Evolutionary conservation across 148 eudicot species (phyloP).

Genomic region (Hydrangea macrophylla): DNA sequence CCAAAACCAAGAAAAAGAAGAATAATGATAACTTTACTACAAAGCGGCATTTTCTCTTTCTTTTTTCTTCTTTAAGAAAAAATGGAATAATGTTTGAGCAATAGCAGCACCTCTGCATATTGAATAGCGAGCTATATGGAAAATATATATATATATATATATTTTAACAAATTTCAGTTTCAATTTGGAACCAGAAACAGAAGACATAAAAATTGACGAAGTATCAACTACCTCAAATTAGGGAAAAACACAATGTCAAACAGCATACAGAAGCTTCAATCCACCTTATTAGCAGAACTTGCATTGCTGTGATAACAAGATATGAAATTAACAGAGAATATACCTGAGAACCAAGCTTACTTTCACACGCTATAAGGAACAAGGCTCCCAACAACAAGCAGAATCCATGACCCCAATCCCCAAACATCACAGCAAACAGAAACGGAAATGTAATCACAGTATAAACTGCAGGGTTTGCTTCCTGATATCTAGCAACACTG

Average conservation of each 20-base stretch:
- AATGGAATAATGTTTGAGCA: no score
- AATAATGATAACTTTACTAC: no score
- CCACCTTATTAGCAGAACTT: no score
- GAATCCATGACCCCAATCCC: slow-evolving; percentile 99
- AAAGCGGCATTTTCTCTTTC: no score
- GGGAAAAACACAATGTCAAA: not conserved
- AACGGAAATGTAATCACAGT: slow-evolving; percentile 91
- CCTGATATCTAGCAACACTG: slow-evolving; percentile 97
- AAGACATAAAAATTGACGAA: not conserved
- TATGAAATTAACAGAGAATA: slow-evolving; percentile 12
- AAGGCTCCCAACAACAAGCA: slow-evolving; percentile 88
- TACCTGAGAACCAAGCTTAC: slow-evolving; percentile 83
- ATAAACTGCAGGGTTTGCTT: slow-evolving; percentile 97
- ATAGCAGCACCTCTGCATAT: no score
- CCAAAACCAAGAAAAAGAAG: no score
- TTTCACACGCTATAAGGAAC: slow-evolving; percentile 81
- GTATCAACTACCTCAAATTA: not conserved
- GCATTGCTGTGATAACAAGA: no score
- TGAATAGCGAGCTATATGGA: no score
- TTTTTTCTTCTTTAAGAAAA: no score
- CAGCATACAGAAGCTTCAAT: slow-evolving; percentile 7
- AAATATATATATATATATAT: no score
- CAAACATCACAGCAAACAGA: slow-evolving; percentile 99
- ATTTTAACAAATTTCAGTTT: no score
- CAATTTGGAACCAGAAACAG: no score